Evolutionary conservation across 345 rosid genomes (phyloP), one percentile per base, ranked within the genome.

Genomic region (Acer saccharum): DNA sequence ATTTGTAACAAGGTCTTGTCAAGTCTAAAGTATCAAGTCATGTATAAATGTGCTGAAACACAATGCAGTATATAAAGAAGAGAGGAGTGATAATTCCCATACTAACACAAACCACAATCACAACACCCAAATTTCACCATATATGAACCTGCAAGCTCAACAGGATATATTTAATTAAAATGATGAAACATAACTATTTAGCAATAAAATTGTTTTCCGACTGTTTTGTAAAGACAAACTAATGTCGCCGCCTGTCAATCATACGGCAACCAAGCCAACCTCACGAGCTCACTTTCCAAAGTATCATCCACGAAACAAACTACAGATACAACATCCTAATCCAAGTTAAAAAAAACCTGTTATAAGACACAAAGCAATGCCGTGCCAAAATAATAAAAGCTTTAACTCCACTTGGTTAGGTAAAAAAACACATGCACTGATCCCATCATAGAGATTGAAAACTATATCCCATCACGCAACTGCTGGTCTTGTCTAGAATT

Each of bases 321-420:
- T 5, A 63, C 74, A 54, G 48, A 60, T 77, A 80, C 80, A 78
- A 55, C 75, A 81, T 25, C 58, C 77, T 74, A 60, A 50, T 20
- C 73, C 68, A 58, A 73, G 81, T 60, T 43, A 25, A 63, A 48
- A 57, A 57, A 2, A 39, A 58, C 48, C 41, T 41, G 29, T 8
- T 50, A 68, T 16, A 6, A 16, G 63, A 73, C 69, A 43, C n/a
- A 62, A 65, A 71, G 44, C 60, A 60, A 20, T 39, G 52, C 23
- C 43, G 23, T 39, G 27, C 64, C 68, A 27, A 77, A 35, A 77
- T 52, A 71, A 20, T 14, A 20, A 60, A 69, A 39, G 9, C 17
- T 73, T 65, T 64, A 70, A 65, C 57, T 73, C 65, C 76, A 78
- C 69, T 20, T 67, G 43, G 65, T 43, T 65, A 27, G 69, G 54